Percentiles rank a stretch among this genome's conserved stretches.
These are phyloP conservation scores for Auriscalpium orientale DNA, from an alignment of 768 basidiomycete species.

Conservation along the genomic window DNA sequence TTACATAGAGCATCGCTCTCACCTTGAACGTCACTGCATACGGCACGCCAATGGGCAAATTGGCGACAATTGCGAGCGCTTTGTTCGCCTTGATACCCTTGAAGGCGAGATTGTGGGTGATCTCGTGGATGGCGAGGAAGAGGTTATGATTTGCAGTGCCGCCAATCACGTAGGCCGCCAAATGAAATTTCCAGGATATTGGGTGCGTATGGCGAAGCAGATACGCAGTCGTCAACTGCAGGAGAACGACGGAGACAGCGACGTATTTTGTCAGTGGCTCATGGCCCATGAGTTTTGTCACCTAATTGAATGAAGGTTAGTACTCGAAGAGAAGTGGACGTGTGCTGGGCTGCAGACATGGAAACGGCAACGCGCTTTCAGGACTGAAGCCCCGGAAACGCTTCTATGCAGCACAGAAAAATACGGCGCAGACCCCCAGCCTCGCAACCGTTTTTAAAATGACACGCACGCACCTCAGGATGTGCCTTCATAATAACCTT, in stretches of 20 bases:
- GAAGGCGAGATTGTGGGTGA: conserved; percentile 97
- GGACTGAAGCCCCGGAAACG: too few species aligned
- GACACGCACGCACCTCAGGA: conserved; percentile 57
- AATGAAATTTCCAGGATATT: conserved; percentile 62
- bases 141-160: conserved; percentile 97
- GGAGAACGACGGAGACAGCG: conserved; percentile 70
- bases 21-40: conserved; percentile 96
- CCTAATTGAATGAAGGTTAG: conserved; percentile 35
- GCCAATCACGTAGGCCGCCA: conserved; percentile 78
- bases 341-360: not conserved
- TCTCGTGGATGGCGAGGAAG: conserved; percentile 97
- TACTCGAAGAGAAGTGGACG: not conserved
- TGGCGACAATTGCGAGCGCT: conserved; percentile 81
- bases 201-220: conserved; percentile 62
- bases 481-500: conserved; percentile 90
- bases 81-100: conserved; percentile 77
- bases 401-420: too few species aligned
- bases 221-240: conserved; percentile 64
- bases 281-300: conserved; percentile 94
- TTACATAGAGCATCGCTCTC: conserved; percentile 4
- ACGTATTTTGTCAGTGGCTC: conserved; percentile 89
- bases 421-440: too few species aligned
- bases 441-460: not conserved
- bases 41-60: conserved; percentile 89
- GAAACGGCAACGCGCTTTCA: too few species aligned